Evolutionary conservation across 2,329 filamentous ascomycete species (phyloP).

Genomic region (Gaeumannomyces sp.): DNA sequence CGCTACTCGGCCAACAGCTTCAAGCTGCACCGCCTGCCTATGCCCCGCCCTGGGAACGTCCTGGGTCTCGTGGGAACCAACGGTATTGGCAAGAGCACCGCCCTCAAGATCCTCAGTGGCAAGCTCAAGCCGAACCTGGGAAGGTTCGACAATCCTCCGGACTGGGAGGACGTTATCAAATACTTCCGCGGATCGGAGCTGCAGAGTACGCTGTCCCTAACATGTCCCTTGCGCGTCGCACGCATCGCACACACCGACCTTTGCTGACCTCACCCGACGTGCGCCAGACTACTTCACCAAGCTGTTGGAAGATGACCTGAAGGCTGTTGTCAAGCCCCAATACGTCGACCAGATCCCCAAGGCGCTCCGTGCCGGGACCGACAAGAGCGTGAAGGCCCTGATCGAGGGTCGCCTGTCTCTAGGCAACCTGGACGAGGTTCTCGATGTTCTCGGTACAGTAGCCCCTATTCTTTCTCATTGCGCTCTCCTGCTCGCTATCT

Average conservation of each 20-base stretch:
- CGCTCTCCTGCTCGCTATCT: neutral
- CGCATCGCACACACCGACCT: neutral
- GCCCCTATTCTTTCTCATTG: neutral
- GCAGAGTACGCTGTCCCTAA: slow-evolving; percentile 62
- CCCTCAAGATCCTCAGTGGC: slow-evolving; percentile 94
- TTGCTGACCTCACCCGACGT: slow-evolving; percentile 10
- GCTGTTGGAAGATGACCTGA: slow-evolving; percentile 91
- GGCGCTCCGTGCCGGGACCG: slow-evolving; percentile 68
- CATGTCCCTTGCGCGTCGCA: neutral
- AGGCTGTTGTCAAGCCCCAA: slow-evolving; percentile 97
- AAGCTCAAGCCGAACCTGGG: slow-evolving; percentile 98
- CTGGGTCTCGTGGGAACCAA: slow-evolving; percentile 96
- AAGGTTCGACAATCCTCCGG: slow-evolving; percentile 89
- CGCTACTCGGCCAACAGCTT: slow-evolving; percentile 99
- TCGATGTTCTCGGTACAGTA: slow-evolving; percentile 59
- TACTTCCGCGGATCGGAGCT: slow-evolving; percentile 96
- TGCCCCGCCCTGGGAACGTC: slow-evolving; percentile 91
- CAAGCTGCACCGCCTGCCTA: slow-evolving; percentile 95
- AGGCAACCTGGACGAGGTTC: slow-evolving; percentile 74
- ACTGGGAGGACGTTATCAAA: slow-evolving; percentile 99
- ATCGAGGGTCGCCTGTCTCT: slow-evolving; percentile 72
- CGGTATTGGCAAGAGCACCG: slow-evolving; percentile 99
- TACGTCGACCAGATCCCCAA: slow-evolving; percentile 98
- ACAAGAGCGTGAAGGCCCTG: slow-evolving; percentile 73
- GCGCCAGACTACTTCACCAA: slow-evolving; percentile 94